Evolutionary conservation across 2,329 filamentous ascomycete species (phyloP).

Genomic region (Paecilomyces sp.): DNA sequence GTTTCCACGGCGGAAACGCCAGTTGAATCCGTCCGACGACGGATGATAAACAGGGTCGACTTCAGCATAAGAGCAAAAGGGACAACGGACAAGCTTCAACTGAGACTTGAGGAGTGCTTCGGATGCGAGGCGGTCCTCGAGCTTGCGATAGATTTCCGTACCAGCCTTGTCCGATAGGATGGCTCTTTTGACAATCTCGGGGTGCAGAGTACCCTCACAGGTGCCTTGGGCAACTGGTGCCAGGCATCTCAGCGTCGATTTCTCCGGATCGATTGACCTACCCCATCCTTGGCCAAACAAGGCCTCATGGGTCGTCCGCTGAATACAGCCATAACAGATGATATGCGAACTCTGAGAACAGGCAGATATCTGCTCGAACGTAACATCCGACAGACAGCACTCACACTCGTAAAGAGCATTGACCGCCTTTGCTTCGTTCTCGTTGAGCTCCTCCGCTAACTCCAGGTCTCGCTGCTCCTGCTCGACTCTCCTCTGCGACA

Average conservation of each 20-base stretch:
- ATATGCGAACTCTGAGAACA: constrained; percentile 37
- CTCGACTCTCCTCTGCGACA: constrained; percentile 25
- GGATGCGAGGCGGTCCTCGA: constrained; percentile 72
- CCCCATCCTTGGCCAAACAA: constrained; percentile 91
- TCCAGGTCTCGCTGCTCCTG: constrained; percentile 30
- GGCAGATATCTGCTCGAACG: constrained; percentile 41
- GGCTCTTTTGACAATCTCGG: constrained; percentile 63
- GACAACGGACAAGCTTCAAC: constrained; percentile 72
- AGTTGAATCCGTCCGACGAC: constrained; percentile 42
- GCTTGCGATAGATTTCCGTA: constrained; percentile 61
- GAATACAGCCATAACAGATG: constrained; percentile 66
- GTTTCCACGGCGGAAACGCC: constrained; percentile 52
- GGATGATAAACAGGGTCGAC: constrained; percentile 69
- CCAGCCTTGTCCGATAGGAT: constrained; percentile 64
- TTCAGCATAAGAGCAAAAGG: constrained; percentile 89
- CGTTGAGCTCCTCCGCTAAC: constrained; percentile 37
- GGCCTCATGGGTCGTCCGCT: constrained; percentile 74
- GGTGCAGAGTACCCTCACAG: constrained; percentile 67
- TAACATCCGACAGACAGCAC: constrained; percentile 40
- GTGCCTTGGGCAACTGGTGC: constrained; percentile 60
- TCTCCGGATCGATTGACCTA: constrained; percentile 65
- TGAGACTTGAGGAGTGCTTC: constrained; percentile 67
- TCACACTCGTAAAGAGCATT: constrained; percentile 41
- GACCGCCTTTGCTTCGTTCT: constrained; percentile 32
- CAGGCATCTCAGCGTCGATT: constrained; percentile 74